Conservation (phyloP, 2,329 filamentous ascomycete species). For the Aspergillus sergii region DNA sequence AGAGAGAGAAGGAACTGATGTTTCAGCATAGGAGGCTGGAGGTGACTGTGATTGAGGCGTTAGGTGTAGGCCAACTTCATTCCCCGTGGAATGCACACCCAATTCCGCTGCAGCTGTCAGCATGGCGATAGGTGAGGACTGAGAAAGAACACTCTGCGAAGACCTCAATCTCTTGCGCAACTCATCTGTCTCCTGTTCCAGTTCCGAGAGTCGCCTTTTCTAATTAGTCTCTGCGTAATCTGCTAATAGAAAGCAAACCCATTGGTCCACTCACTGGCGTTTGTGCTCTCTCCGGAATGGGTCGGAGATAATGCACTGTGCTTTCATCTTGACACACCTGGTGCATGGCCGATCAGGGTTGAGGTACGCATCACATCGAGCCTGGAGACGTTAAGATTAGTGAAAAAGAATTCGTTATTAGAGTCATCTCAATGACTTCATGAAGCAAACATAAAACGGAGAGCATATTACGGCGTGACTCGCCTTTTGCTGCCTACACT, state of each 20-base stretch:
- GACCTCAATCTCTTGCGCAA: slow-evolving; percentile 37
- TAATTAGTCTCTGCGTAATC: neutral
- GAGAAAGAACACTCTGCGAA: slow-evolving; percentile 24
- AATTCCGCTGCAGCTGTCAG: slow-evolving; percentile 37
- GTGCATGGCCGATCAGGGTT: slow-evolving; percentile 39
- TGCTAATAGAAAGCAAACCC: too few relatives aligned
- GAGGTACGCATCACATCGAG: slow-evolving; percentile 44
- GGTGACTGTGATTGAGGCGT: slow-evolving; percentile 26
- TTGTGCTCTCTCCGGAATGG: slow-evolving; percentile 48
- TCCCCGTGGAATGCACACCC: slow-evolving; percentile 22
- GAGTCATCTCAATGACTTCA: too few relatives aligned
- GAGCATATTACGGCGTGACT: neutral
- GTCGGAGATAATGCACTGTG: slow-evolving; percentile 43
- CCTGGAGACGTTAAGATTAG: slow-evolving; percentile 20
- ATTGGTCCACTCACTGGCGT: slow-evolving; percentile 35
- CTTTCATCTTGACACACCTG: slow-evolving; percentile 41
- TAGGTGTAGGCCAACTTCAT: neutral
- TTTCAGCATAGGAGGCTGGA: slow-evolving; percentile 23
- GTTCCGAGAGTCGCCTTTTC: slow-evolving; percentile 38
- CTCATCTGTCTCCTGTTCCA: slow-evolving; percentile 42
- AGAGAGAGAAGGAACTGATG: slow-evolving; percentile 23
- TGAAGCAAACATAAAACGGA: neutral
- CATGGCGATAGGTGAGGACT: slow-evolving; percentile 30
- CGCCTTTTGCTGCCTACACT: slow-evolving; percentile 48
- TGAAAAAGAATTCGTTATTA: too few relatives aligned